phyloP scores from a whole-genome alignment of 176 grass and related monocot genomes.

The Eleusine indica region DNA sequence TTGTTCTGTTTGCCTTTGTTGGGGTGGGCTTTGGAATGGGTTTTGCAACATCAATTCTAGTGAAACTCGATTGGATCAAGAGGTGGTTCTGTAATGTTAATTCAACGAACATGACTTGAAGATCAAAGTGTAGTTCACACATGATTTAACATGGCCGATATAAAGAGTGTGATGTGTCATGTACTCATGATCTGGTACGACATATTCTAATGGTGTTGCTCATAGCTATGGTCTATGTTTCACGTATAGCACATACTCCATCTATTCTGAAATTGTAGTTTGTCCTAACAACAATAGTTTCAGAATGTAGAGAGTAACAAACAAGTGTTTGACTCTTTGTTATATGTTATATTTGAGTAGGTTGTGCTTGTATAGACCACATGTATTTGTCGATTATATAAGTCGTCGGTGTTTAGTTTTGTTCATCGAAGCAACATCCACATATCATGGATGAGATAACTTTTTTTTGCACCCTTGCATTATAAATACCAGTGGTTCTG shows the following conservation, averaged over 20 bases:
- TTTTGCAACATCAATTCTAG: neutral
- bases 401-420: too few species aligned
- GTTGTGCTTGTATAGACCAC: neutral
- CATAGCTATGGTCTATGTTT: neutral
- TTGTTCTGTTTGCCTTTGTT: constrained; percentile 21
- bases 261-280: neutral
- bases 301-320: too few species aligned
- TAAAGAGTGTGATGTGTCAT: neutral
- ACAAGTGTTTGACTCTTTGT: neutral
- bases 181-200: neutral
- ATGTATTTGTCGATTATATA: neutral
- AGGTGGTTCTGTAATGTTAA: neutral
- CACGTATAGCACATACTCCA: neutral
- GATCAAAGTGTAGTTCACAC: too few species aligned
- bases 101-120: neutral
- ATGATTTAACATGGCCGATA: neutral
- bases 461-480: too few species aligned
- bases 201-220: neutral
- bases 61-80: neutral
- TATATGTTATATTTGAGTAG: neutral
- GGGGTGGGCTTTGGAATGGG: constrained; percentile 29
- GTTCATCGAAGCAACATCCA: too few species aligned
- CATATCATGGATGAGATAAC: too few species aligned
- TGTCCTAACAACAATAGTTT: too few species aligned
- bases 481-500: too few species aligned